phyloP scores from a whole-genome alignment of 2,329 filamentous ascomycete species.

The Emergomyces africanus region DNA sequence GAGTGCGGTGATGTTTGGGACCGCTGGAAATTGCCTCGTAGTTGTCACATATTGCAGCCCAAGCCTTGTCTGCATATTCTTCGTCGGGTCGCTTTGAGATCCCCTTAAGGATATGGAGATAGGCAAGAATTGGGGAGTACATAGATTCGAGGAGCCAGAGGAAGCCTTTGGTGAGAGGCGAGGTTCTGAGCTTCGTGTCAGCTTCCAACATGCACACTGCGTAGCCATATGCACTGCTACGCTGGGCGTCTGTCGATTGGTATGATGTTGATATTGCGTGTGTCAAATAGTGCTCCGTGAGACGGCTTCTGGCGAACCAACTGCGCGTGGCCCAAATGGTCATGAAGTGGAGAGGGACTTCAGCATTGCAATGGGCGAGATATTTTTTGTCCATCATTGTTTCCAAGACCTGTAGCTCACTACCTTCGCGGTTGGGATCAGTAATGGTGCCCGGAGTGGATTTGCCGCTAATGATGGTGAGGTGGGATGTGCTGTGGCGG shows the following conservation, averaged over 20 bases:
- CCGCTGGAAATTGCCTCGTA: background rate
- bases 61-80: background rate
- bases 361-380: background rate
- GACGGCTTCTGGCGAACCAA: background rate
- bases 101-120: background rate
- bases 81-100: background rate
- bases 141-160: background rate
- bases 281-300: background rate
- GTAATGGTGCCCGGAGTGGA: background rate
- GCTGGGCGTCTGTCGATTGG: background rate
- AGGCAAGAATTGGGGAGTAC: background rate
- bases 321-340: background rate
- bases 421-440: background rate
- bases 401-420: background rate
- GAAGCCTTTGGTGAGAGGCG: background rate
- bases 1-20: background rate
- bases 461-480: background rate
- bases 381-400: background rate
- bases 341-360: background rate
- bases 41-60: background rate
- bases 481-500: background rate
- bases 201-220: background rate
- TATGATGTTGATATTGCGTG: no score
- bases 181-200: background rate
- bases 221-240: background rate